Conservation (phyloP, 2,329 filamentous ascomycete species). For the Juglanconis juglandina region DNA sequence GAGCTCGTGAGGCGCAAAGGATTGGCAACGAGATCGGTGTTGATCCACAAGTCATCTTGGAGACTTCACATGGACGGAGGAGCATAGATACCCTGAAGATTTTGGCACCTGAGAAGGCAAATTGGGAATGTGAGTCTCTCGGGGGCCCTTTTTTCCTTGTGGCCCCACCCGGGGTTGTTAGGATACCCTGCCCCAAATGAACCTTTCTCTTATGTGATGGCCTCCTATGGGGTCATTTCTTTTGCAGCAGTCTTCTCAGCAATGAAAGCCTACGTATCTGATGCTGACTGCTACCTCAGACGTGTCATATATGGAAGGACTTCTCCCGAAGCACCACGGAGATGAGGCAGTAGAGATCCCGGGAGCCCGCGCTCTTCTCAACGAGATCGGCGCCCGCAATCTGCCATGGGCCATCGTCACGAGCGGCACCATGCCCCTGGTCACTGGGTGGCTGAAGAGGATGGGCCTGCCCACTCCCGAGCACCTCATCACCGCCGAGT, state of each 20-base stretch:
- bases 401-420: slow-evolving; percentile 85
- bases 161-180: too few species aligned
- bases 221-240: not conserved
- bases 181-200: not conserved
- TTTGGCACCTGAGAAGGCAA: slow-evolving; percentile 80
- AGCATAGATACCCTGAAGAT: slow-evolving; percentile 82
- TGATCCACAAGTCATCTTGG: slow-evolving; percentile 76
- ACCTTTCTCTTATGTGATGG: not conserved
- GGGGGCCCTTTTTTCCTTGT: not conserved
- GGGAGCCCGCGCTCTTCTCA: slow-evolving; percentile 70
- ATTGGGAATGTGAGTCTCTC: slow-evolving; percentile 76
- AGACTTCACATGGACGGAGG: slow-evolving; percentile 85
- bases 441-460: slow-evolving; percentile 68
- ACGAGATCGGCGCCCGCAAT: slow-evolving; percentile 56
- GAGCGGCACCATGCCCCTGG: slow-evolving; percentile 65
- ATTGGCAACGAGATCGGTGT: slow-evolving; percentile 80
- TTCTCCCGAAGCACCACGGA: slow-evolving; percentile 74
- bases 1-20: slow-evolving; percentile 36
- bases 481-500: slow-evolving; percentile 71
- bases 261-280: not conserved
- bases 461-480: slow-evolving; percentile 63
- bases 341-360: slow-evolving; percentile 80
- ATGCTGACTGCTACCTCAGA: slow-evolving; percentile 48
- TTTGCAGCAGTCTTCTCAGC: not conserved
- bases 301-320: slow-evolving; percentile 72